A percentile compares a stretch with the other conserved stretches of the same genome.
These are phyloP conservation scores for Mortierella sp. DNA, from an alignment of 371 early-diverging fungal genomes.

Conservation along the genomic window DNA sequence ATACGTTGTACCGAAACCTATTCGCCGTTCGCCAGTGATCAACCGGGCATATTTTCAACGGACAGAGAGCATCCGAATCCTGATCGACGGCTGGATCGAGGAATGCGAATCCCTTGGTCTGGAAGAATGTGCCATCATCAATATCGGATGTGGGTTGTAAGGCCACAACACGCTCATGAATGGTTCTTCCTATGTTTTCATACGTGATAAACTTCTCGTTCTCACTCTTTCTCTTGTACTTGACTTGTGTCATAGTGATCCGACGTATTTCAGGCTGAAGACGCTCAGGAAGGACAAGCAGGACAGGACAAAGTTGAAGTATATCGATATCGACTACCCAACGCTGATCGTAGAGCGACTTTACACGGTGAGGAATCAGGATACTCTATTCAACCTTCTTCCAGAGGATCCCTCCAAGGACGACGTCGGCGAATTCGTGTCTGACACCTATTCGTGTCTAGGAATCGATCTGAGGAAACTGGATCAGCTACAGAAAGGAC, in stretches of 20 bases:
- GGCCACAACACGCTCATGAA: background rate
- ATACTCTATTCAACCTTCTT: constrained; percentile 19
- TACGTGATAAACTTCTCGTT: background rate
- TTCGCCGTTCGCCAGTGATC: constrained; percentile 50
- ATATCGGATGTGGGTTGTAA: constrained; percentile 52
- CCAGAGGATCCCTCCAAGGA: constrained; percentile 40
- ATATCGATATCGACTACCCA: constrained; percentile 50
- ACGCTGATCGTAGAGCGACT: constrained; percentile 39
- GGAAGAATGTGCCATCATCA: constrained; percentile 34
- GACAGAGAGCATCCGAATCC: constrained; percentile 34
- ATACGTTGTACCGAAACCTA: constrained; percentile 42
- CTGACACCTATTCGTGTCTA: constrained; percentile 42
- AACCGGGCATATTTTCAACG: constrained; percentile 49
- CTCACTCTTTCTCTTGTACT: background rate
- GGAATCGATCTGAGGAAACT: constrained; percentile 44
- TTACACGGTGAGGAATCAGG: constrained; percentile 43
- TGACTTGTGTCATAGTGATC: constrained; percentile 21
- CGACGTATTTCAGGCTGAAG: constrained; percentile 39
- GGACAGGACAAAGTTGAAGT: constrained; percentile 30
- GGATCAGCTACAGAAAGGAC: constrained; percentile 14
- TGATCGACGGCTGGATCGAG: constrained; percentile 47
- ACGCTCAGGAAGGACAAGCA: constrained; percentile 16
- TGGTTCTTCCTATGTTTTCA: background rate
- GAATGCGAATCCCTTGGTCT: constrained; percentile 33
- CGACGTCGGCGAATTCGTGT: constrained; percentile 33